Evolutionary conservation across 192 early-diverging fungal species (phyloP).

Genomic region (Helicostylum pulchrum): DNA sequence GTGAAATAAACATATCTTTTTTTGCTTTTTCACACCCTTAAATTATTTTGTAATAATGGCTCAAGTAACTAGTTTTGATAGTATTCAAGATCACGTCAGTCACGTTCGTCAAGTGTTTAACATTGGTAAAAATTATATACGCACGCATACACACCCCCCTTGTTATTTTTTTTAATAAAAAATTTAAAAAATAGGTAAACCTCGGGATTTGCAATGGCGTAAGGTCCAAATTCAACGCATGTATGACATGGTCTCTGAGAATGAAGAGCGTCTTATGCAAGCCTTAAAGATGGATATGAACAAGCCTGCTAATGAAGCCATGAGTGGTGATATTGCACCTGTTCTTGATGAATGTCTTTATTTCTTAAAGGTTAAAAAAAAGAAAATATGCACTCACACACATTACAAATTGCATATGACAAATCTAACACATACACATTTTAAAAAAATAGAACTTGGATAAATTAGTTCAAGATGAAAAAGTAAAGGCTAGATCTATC

Average conservation of each 20-base stretch:
- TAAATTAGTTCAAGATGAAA: conserved; percentile 48
- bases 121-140: conserved; percentile 27
- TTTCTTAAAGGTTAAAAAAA: conserved; percentile 30
- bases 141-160: no score
- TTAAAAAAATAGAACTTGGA: conserved; percentile 50
- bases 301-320: conserved; percentile 52
- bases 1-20: neutral
- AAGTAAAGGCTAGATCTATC: conserved; percentile 34
- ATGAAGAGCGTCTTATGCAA: conserved; percentile 52
- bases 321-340: conserved; percentile 53
- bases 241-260: conserved; percentile 56
- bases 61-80: conserved; percentile 42
- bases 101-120: conserved; percentile 42
- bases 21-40: neutral
- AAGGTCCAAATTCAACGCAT: conserved; percentile 63
- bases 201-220: conserved; percentile 45
- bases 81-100: conserved; percentile 39
- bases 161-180: neutral
- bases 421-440: no score
- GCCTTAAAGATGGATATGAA: conserved; percentile 57
- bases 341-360: conserved; percentile 44
- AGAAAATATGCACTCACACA: neutral
- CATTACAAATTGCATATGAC: no score
- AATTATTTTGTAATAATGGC: conserved; percentile 14
- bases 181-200: conserved; percentile 29